Conservation (phyloP, 306 rosid species). For the Prinsepia uniflora region DNA sequence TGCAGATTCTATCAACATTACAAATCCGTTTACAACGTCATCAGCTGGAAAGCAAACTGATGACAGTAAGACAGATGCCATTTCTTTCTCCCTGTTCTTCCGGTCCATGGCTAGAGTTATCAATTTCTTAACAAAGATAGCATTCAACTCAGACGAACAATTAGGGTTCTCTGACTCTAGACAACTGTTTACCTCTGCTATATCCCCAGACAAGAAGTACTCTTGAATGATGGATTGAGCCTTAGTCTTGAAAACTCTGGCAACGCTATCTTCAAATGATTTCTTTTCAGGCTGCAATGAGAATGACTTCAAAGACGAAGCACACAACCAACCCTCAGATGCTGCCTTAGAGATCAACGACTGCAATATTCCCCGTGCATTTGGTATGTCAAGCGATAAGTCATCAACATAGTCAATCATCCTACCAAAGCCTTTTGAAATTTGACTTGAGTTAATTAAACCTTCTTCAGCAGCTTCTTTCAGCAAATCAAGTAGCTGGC, state of each 20-base stretch:
- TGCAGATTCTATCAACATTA: constrained; percentile 64
- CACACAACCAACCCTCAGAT: constrained; percentile 75
- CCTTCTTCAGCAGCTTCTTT: constrained; percentile 68
- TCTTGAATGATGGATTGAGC: constrained; percentile 58
- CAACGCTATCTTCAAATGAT: constrained; percentile 38
- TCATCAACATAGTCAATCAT: constrained; percentile 60
- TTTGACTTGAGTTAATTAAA: constrained; percentile 62
- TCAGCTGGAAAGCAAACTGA: constrained; percentile 61
- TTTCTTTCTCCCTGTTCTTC: constrained; percentile 72
- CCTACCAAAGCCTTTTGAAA: constrained; percentile 57
- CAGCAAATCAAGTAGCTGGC: constrained; percentile 46
- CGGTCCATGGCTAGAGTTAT: constrained; percentile 69
- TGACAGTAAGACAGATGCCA: constrained; percentile 66
- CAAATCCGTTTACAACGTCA: constrained; percentile 62
- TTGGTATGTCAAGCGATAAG: constrained; percentile 68
- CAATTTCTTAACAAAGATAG: constrained; percentile 58
- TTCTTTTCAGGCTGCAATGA: constrained; percentile 35
- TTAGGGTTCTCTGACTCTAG: constrained; percentile 46
- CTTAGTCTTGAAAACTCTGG: constrained; percentile 51
- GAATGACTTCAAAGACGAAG: constrained; percentile 59
- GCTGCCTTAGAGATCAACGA: constrained; percentile 56
- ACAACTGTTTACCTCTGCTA: constrained; percentile 45
- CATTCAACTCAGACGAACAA: constrained; percentile 40
- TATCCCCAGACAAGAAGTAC: constrained; percentile 65
- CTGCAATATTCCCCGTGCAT: constrained; percentile 47